phyloP scores from a whole-genome alignment of 176 grass and related monocot species.

The Lolium rigidum region DNA sequence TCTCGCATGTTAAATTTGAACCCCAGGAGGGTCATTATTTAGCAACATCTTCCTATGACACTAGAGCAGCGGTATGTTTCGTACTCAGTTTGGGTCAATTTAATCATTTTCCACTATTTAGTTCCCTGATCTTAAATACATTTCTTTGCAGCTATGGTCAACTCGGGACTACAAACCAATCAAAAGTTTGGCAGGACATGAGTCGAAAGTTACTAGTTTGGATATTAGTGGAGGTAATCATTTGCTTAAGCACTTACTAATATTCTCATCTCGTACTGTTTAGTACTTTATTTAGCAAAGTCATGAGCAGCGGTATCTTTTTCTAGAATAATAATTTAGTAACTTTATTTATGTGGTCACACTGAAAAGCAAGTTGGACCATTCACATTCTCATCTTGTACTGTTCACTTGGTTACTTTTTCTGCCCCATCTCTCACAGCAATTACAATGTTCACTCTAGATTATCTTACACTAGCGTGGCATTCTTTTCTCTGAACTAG shows the following conservation, averaged over 20 bases:
- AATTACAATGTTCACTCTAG: neutral
- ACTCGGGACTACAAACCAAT: conserved; percentile 90
- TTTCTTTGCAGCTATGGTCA: conserved; percentile 79
- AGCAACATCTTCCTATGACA: conserved; percentile 90
- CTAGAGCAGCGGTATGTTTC: conserved; percentile 79
- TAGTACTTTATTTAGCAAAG: no score
- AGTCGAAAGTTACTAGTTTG: conserved; percentile 96
- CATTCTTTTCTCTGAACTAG: conserved; percentile 17
- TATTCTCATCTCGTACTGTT: neutral
- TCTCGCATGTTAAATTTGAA: conserved; percentile 97
- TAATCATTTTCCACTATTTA: neutral
- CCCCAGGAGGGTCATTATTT: conserved; percentile 93
- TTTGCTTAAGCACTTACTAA: conserved; percentile 14
- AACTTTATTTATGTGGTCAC: neutral
- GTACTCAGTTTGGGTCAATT: neutral
- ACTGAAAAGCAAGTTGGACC: neutral
- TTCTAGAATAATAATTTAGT: conserved; percentile 7
- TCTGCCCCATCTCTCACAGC: no score
- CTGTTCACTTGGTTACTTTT: neutral
- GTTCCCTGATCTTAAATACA: conserved; percentile 21
- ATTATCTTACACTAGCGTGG: neutral
- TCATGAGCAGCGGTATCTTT: neutral
- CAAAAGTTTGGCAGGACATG: conserved; percentile 84
- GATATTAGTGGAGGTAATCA: conserved; percentile 87
- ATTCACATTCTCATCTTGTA: conserved; percentile 27